Evolutionary conservation across 2,329 filamentous ascomycete genomes (phyloP).

Genomic region (Claviceps pusilla): DNA sequence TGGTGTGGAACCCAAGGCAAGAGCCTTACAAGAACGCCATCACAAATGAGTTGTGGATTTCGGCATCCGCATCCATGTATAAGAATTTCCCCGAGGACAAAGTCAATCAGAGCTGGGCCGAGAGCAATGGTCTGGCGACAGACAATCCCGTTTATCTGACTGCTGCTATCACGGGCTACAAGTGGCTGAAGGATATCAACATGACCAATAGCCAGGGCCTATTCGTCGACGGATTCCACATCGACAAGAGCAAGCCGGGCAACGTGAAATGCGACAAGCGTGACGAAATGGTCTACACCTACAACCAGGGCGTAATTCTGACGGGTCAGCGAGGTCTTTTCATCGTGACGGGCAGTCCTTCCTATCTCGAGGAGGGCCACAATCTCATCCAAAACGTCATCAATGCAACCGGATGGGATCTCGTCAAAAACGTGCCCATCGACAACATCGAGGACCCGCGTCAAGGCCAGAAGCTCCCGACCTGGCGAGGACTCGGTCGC

Average conservation of each 20-base stretch:
- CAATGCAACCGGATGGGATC: constrained; percentile 59
- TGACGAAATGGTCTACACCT: constrained; percentile 84
- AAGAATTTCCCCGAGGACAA: constrained; percentile 70
- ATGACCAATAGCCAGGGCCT: constrained; percentile 67
- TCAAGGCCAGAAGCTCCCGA: constrained; percentile 24
- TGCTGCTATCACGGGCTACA: constrained; percentile 63
- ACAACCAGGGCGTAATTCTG: constrained; percentile 86
- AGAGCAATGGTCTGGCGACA: constrained; percentile 12
- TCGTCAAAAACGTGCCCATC: constrained; percentile 25
- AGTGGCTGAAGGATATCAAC: constrained; percentile 62
- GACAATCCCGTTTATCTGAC: constrained; percentile 51
- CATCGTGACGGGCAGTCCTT: constrained; percentile 55
- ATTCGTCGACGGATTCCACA: constrained; percentile 80
- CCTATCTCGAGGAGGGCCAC: constrained; percentile 68
- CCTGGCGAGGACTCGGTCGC: constrained; percentile 63
- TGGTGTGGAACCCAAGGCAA: constrained; percentile 75
- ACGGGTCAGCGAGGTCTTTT: constrained; percentile 70
- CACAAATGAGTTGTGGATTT: constrained; percentile 80
- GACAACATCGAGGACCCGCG: constrained; percentile 23
- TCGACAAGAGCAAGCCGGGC: constrained; percentile 44
- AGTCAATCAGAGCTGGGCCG: constrained; percentile 52
- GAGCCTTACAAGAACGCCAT: constrained; percentile 90
- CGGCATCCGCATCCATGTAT: constrained; percentile 80
- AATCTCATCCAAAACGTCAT: constrained; percentile 60
- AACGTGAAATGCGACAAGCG: constrained; percentile 64